Base-by-base conservation (phyloP, 2,329 filamentous ascomycete genomes). In the Fusarium oxysporum region DNA sequence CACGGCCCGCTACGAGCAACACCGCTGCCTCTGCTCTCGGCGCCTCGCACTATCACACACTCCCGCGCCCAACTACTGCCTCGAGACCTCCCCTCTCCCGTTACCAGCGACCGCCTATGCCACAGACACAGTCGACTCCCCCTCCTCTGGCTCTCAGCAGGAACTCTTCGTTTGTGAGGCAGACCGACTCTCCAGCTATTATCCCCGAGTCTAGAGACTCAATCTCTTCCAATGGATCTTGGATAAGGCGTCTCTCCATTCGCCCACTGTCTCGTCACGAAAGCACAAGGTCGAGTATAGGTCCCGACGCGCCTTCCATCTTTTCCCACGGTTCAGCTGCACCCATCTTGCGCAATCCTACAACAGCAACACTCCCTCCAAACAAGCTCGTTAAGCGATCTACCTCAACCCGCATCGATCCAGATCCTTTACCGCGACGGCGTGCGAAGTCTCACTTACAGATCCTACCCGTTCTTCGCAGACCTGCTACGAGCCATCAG, bases 331-430 rank as follows among this genome's bases (percentile, higher is more conserved):
- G 87, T 66, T 94, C 92, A 40, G 88, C 86, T 3, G 89, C 87
- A 30, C 91, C 92, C 21, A 92, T 94, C 65, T 81, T 83, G 28
- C 72, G 78, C 38, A 70, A 69, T 47, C 78, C 84, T 23, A 68
- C 80, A 23, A 83, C 80, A 72, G 82, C 80, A 74, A 86, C 85
- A 68, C 81, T 89, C 37, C 84, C 89, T 13, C 91, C 90, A 23
- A 95, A 95, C 81, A 95, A 94, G 83, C 85, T 95, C 44, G 92
- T 95, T 58, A 96, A 96, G 82, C 90, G 92, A 68, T 86, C 89
- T 41, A 87, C 91, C 6, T 90, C 92, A 25, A 83, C 85, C 51
- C 86, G 87, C 57, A 78, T 84, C 58, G 82, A 83, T 69, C 79
- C 84, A 53, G 82, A 85, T 10, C 78, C 83, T 47, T 72, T 83